Percentiles rank a stretch among this genome's conserved stretches.
These are phyloP conservation scores for Solanum hybrid DNA, from an alignment of 305 asterid genomes.

Conservation along the genomic window DNA sequence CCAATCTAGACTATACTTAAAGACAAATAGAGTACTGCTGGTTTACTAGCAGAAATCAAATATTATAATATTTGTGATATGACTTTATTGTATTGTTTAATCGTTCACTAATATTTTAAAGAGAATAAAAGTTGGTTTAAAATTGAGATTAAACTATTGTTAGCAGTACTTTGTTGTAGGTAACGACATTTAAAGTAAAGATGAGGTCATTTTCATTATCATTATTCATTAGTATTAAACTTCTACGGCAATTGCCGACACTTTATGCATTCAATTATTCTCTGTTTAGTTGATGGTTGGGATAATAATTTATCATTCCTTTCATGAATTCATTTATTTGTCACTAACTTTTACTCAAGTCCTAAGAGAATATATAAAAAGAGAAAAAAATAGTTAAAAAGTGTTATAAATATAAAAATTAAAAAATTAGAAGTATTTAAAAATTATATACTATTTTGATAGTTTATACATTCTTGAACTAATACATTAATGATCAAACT, in stretches of 20 bases:
- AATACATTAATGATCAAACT: not conserved
- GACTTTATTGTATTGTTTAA: not conserved
- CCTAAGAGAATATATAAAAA: not conserved
- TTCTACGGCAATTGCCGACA: not conserved
- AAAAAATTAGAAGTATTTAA: too few species aligned
- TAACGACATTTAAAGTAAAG: not conserved
- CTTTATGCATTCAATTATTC: not conserved
- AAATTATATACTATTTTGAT: not conserved
- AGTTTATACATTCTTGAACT: not conserved
- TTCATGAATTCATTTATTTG: not conserved
- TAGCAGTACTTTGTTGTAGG: not conserved
- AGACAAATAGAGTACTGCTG: not conserved
- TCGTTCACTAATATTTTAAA: not conserved
- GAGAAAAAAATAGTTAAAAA: too few species aligned
- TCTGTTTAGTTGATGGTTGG: not conserved
- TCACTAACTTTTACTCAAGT: not conserved
- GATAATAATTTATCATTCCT: not conserved
- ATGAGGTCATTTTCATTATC: not conserved
- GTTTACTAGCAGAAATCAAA: too few species aligned
- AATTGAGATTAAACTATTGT: not conserved
- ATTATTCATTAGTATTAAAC: not conserved
- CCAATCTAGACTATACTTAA: not conserved
- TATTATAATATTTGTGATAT: not conserved
- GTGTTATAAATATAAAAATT: too few species aligned
- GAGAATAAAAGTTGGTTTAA: not conserved